Conservation (phyloP, 495 filamentous ascomycete species). For the Talaromyces liani region DNA sequence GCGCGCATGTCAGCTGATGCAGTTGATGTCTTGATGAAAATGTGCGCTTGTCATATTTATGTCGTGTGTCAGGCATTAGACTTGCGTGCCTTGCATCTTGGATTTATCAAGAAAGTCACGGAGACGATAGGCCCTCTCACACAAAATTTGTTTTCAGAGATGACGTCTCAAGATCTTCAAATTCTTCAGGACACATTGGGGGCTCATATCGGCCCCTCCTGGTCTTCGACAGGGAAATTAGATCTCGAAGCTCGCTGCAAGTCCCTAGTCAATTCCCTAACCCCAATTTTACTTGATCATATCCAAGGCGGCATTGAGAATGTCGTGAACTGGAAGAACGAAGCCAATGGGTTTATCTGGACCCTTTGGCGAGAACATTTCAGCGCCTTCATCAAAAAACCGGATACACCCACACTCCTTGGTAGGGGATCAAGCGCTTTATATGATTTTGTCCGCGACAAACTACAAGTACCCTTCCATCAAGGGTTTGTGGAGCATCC, state of each 20-base stretch:
- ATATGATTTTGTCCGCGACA: constrained; percentile 17
- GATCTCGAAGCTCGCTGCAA: not conserved
- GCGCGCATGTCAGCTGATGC: constrained; percentile 47
- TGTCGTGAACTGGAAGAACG: constrained; percentile 11
- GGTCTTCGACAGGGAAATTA: not conserved
- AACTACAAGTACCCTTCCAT: constrained; percentile 21
- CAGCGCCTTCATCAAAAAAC: constrained; percentile 4
- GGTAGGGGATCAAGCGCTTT: constrained; percentile 15
- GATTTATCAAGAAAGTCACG: not conserved
- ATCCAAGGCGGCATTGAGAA: not conserved
- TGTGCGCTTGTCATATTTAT: constrained; percentile 43
- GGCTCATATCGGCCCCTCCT: not conserved
- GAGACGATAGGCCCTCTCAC: not conserved
- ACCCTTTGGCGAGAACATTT: constrained; percentile 8
- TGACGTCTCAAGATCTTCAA: constrained; percentile 22
- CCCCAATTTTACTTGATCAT: not conserved
- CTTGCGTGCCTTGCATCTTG: constrained; percentile 16
- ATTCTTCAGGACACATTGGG: not conserved
- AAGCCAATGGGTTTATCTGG: constrained; percentile 7
- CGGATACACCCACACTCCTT: constrained; percentile 15
- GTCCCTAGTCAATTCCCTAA: not conserved
- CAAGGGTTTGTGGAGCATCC: constrained; percentile 23
- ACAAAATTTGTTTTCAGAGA: not conserved
- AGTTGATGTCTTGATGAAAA: constrained; percentile 44
- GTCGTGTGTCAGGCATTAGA: constrained; percentile 40